phyloP scores from a whole-genome alignment of 352 stramenopile species.

The Globisporangium cylindrosporum region DNA sequence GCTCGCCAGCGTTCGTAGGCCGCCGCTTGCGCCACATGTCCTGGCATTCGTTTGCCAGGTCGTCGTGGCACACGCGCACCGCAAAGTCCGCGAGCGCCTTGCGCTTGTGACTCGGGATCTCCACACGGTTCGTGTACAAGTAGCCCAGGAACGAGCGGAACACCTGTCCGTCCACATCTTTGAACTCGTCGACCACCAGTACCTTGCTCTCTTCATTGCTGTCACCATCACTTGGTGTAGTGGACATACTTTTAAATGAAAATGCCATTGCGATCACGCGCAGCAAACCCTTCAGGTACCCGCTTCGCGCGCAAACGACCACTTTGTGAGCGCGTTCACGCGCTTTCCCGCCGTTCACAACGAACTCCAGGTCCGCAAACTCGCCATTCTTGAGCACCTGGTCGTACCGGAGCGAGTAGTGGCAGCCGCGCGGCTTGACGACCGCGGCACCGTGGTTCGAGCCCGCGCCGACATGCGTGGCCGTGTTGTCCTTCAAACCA shows the following conservation, averaged over 20 bases:
- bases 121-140: slow-evolving; percentile 69
- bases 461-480: slow-evolving; percentile 49
- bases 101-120: slow-evolving; percentile 63
- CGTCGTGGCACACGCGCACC: slow-evolving; percentile 46
- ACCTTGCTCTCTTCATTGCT: slow-evolving; percentile 9
- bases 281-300: slow-evolving; percentile 56
- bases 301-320: slow-evolving; percentile 53
- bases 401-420: slow-evolving; percentile 67
- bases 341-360: slow-evolving; percentile 22
- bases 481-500: slow-evolving; percentile 56
- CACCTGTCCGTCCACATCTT: slow-evolving; percentile 54
- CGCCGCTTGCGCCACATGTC: slow-evolving; percentile 53
- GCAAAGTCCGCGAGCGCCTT: slow-evolving; percentile 53
- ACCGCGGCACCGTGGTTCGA: slow-evolving; percentile 70
- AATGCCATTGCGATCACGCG: slow-evolving; percentile 29
- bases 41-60: slow-evolving; percentile 43
- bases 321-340: slow-evolving; percentile 44
- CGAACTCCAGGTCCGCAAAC: slow-evolving; percentile 60
- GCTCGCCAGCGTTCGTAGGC: neutral
- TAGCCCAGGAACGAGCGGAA: slow-evolving; percentile 64
- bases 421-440: slow-evolving; percentile 45
- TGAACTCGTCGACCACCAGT: slow-evolving; percentile 49
- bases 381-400: slow-evolving; percentile 40
- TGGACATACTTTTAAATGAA: neutral
- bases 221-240: neutral